phyloP scores from a whole-genome alignment of 192 early-diverging fungal genomes.

The Thamnidium elegans region DNA sequence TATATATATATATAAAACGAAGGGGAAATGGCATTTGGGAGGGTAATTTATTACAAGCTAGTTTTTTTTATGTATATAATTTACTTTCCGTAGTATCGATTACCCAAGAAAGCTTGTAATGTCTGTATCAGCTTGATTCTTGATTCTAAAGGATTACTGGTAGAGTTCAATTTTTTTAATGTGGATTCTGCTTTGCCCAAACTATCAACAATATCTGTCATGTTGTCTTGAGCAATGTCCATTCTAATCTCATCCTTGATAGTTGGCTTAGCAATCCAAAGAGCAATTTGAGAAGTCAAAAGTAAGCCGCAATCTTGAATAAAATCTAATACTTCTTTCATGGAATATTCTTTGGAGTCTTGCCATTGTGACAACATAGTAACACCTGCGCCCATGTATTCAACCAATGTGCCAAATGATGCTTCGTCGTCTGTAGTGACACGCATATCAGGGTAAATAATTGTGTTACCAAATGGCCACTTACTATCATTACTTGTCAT shows the following conservation, averaged over 20 bases:
- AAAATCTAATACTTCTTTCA: conserved; percentile 12
- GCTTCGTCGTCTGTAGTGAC: conserved; percentile 29
- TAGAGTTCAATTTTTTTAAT: conserved; percentile 6
- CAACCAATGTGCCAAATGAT: conserved; percentile 43
- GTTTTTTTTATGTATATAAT: too few species aligned
- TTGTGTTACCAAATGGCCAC: conserved; percentile 44
- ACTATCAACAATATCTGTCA: conserved; percentile 8
- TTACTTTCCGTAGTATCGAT: too few species aligned
- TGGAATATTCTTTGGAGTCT: not conserved
- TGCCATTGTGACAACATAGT: conserved; percentile 8
- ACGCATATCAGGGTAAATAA: conserved; percentile 35
- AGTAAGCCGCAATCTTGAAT: conserved; percentile 17
- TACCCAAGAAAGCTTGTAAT: too few species aligned
- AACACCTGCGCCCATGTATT: conserved; percentile 18
- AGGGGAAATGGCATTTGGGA: too few species aligned
- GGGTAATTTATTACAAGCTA: too few species aligned
- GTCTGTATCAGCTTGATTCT: too few species aligned
- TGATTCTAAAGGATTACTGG: too few species aligned
- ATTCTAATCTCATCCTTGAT: conserved; percentile 3
- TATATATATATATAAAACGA: too few species aligned
- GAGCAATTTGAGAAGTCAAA: conserved; percentile 8
- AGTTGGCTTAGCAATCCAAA: conserved; percentile 12
- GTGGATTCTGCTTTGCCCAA: not conserved
- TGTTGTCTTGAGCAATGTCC: conserved; percentile 9
- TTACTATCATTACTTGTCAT: conserved; percentile 31